phyloP scores from a whole-genome alignment of 495 filamentous ascomycete species.

The Eremomyces bilateralis region DNA sequence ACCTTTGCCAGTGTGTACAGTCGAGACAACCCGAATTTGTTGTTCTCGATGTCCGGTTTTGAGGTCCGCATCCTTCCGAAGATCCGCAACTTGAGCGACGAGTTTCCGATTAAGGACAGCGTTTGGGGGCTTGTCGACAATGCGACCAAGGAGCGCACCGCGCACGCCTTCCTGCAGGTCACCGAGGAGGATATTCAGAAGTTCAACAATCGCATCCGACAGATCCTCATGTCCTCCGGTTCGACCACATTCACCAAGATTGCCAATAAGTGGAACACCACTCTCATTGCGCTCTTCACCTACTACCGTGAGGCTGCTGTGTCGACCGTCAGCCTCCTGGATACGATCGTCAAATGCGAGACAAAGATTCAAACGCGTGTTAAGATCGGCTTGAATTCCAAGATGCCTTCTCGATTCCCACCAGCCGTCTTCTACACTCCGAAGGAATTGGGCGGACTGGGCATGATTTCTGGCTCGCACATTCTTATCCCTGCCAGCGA shows the following conservation, averaged over 20 bases:
- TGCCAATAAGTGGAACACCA: constrained; percentile 99
- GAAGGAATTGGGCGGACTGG: constrained; percentile 91
- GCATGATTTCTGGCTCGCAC: constrained; percentile 98
- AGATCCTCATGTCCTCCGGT: constrained; percentile 97
- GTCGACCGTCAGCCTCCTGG: constrained; percentile 85
- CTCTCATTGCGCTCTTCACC: constrained; percentile 93
- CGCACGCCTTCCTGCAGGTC: constrained; percentile 94
- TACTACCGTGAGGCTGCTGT: constrained; percentile 98
- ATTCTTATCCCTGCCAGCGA: constrained; percentile 97
- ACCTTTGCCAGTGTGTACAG: constrained; percentile 99
- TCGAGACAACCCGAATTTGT: constrained; percentile 87
- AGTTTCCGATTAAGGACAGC: constrained; percentile 93
- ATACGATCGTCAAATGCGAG: constrained; percentile 98
- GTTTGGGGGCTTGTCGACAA: constrained; percentile 97
- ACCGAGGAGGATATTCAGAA: constrained; percentile 97
- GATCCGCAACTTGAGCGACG: constrained; percentile 82
- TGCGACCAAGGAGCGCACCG: constrained; percentile 86
- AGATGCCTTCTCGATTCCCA: constrained; percentile 98
- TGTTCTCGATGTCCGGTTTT: constrained; percentile 97
- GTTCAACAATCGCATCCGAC: constrained; percentile 97
- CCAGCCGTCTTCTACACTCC: constrained; percentile 98
- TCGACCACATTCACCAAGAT: constrained; percentile 99
- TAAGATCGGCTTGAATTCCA: constrained; percentile 97
- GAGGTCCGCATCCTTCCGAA: constrained; percentile 96
- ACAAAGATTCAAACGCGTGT: constrained; percentile 99